These are phyloP conservation scores for Chloranthus sessilifolius DNA, from an alignment of 164 flowering plant species.

Conservation along the genomic window DNA sequence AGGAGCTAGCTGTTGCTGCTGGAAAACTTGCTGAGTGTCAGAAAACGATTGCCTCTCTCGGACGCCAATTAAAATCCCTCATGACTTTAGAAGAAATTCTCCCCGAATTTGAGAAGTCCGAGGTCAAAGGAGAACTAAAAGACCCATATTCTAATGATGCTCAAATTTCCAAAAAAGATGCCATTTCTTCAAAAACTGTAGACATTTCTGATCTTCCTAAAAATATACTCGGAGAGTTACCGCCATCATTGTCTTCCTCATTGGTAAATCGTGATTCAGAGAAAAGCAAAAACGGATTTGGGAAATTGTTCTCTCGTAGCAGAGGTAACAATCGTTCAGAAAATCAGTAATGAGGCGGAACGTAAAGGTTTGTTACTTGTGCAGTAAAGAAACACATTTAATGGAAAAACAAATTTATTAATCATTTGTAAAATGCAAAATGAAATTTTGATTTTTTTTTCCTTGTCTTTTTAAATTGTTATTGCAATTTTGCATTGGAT, in stretches of 20 bases:
- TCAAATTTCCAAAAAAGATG: conserved; percentile 13
- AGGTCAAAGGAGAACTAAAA: conserved; percentile 20
- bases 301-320: conserved; percentile 46
- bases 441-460: too few relatives aligned
- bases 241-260: conserved; percentile 35
- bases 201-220: conserved; percentile 21
- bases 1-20: conserved; percentile 61
- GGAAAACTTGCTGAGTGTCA: conserved; percentile 83
- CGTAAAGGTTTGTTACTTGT: too few relatives aligned
- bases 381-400: too few relatives aligned
- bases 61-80: conserved; percentile 62
- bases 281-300: conserved; percentile 51
- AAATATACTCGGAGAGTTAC: conserved; percentile 32
- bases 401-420: too few relatives aligned
- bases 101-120: conserved; percentile 43
- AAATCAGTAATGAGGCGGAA: too few relatives aligned
- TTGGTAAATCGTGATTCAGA: conserved; percentile 25
- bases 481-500: too few relatives aligned
- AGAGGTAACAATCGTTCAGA: conserved; percentile 24
- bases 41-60: conserved; percentile 75
- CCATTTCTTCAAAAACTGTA: conserved; percentile 14
- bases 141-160: conserved; percentile 21
- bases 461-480: too few relatives aligned
- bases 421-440: too few relatives aligned
- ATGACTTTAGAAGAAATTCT: conserved; percentile 76